Percentiles rank a stretch among this genome's conserved stretches.
phyloP scores from a whole-genome alignment of 1,284 basidiomycete genomes.

The Chiua sp. region DNA sequence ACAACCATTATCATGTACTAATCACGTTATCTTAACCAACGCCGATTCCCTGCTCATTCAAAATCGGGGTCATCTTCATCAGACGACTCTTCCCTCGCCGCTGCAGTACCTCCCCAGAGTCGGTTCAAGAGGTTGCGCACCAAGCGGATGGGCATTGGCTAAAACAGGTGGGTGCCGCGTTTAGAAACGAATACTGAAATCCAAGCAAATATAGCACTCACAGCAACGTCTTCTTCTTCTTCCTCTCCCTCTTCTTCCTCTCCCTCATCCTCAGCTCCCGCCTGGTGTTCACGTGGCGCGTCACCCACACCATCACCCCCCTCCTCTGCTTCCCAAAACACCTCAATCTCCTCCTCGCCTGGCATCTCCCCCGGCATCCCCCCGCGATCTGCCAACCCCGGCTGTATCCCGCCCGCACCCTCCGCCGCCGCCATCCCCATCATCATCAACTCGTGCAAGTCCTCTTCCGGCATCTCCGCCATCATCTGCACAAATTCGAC shows the following conservation, averaged over 20 bases:
- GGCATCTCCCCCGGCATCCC: constrained; percentile 42
- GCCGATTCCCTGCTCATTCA: not conserved
- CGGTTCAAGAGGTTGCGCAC: constrained; percentile 64
- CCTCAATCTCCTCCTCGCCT: constrained; percentile 21
- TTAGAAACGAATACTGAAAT: not conserved
- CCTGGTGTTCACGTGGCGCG: constrained; percentile 32
- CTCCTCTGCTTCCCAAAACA: constrained; percentile 31
- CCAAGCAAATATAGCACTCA: constrained; percentile 37
- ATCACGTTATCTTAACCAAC: too few species aligned
- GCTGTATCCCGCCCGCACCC: constrained; percentile 43
- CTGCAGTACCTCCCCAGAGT: constrained; percentile 58
- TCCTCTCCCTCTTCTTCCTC: constrained; percentile 39
- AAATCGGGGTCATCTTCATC: constrained; percentile 36
- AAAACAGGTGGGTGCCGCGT: constrained; percentile 1
- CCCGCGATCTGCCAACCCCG: constrained; percentile 41
- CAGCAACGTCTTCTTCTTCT: constrained; percentile 54
- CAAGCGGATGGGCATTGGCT: constrained; percentile 69
- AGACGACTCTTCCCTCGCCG: constrained; percentile 37
- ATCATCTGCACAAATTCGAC: constrained; percentile 65
- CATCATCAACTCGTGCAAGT: constrained; percentile 61
- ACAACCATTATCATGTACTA: too few species aligned
- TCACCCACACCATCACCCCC: constrained; percentile 25
- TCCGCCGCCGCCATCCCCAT: constrained; percentile 40
- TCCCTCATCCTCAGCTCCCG: constrained; percentile 42
- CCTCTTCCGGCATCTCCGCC: constrained; percentile 62